Conservation (phyloP, 202 grass and related monocot species). For the Saccharum hybrid region DNA sequence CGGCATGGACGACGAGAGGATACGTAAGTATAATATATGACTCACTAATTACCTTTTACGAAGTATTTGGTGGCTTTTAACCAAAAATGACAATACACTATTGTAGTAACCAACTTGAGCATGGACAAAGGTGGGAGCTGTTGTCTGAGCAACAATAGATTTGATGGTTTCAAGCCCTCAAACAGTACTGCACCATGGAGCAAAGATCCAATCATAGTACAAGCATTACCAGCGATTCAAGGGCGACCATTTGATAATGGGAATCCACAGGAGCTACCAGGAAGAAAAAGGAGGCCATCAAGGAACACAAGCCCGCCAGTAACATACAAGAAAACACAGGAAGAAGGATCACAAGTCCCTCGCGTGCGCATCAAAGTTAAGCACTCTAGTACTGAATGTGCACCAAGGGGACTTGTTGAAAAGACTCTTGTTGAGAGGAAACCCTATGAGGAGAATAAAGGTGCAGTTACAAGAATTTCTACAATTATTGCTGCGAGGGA, state of each 20-base stretch:
- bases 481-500: constrained; percentile 30
- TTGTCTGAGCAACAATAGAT: neutral
- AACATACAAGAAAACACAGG: constrained; percentile 15
- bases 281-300: neutral
- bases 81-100: neutral
- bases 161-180: neutral
- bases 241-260: neutral
- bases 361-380: constrained; percentile 9
- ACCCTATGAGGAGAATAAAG: neutral
- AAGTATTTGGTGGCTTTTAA: neutral
- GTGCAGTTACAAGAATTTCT: constrained; percentile 38
- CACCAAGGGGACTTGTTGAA: constrained; percentile 26
- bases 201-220: neutral
- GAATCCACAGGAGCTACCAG: neutral
- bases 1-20: constrained; percentile 50
- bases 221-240: neutral
- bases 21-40: constrained; percentile 48
- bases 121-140: neutral
- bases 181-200: neutral
- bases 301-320: neutral
- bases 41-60: neutral
- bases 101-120: constrained; percentile 42
- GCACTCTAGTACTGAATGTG: constrained; percentile 29
- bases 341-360: neutral
- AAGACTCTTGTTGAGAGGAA: constrained; percentile 6